Percentiles rank a stretch among this genome's conserved stretches.
Conservation (phyloP, 352 stramenopile genomes). For the Pythium brassicae region DNA sequence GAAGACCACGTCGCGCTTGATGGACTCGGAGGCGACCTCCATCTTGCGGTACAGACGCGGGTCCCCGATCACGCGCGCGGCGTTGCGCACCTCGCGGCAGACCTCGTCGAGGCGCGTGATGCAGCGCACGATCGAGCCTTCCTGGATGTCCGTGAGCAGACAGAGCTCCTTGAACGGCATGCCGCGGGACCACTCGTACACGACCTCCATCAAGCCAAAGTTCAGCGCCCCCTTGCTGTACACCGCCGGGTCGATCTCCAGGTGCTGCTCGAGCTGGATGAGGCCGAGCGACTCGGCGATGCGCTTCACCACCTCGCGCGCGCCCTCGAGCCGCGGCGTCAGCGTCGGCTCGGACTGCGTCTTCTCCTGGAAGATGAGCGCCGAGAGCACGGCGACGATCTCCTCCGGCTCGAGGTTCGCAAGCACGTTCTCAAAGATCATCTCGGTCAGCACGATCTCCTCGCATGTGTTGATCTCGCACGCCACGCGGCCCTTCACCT, state of each 20-base stretch:
- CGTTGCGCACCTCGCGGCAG: slow-evolving; percentile 96
- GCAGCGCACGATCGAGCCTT: slow-evolving; percentile 96
- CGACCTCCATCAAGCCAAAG: slow-evolving; percentile 93
- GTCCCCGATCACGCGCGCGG: slow-evolving; percentile 93
- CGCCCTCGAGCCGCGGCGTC: slow-evolving; percentile 62
- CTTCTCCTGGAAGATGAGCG: slow-evolving; percentile 97
- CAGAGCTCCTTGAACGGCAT: slow-evolving; percentile 97
- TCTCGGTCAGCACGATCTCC: slow-evolving; percentile 97
- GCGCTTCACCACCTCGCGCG: slow-evolving; percentile 86
- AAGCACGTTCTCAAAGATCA: slow-evolving; percentile 99
- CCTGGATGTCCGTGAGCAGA: slow-evolving; percentile 94
- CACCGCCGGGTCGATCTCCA: slow-evolving; percentile 89
- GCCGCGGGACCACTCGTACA: slow-evolving; percentile 98
- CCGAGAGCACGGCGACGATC: slow-evolving; percentile 95
- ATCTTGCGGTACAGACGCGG: slow-evolving; percentile 96
- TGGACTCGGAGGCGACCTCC: slow-evolving; percentile 94
- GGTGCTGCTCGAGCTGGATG: slow-evolving; percentile 78
- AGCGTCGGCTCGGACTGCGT: slow-evolving; percentile 72
- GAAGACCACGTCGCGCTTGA: slow-evolving; percentile 99
- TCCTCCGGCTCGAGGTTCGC: slow-evolving; percentile 95
- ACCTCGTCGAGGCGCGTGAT: slow-evolving; percentile 98
- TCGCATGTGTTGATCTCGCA: slow-evolving; percentile 99
- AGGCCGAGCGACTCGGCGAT: slow-evolving; percentile 76
- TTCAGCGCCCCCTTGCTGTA: slow-evolving; percentile 92
- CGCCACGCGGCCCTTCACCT: slow-evolving; percentile 95